Percentiles rank a stretch among this genome's conserved stretches.
Evolutionary conservation across 768 basidiomycete genomes (phyloP).

Genomic region (Mrakia frigida): DNA sequence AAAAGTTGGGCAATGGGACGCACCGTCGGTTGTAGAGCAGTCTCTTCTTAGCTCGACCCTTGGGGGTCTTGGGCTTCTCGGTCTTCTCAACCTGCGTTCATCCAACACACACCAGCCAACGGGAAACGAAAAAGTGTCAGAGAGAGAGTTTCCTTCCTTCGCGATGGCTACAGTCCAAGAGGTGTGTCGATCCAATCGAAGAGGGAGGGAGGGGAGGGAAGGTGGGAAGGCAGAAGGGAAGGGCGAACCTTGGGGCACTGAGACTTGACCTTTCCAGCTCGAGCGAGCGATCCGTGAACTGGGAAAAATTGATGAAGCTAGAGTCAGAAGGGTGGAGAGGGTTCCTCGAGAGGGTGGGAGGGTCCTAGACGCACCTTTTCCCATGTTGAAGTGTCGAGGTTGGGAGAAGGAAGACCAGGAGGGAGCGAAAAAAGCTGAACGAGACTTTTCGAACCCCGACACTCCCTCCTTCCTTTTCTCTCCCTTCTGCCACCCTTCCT

Average conservation of each 20-base stretch:
- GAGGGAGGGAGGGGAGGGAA: not conserved
- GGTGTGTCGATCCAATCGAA: not conserved
- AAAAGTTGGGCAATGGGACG: not conserved
- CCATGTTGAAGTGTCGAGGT: not conserved
- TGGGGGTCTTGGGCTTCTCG: slow-evolving; percentile 98
- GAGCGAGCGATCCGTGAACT: slow-evolving; percentile 98
- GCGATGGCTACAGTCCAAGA: not conserved
- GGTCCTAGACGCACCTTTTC: not conserved
- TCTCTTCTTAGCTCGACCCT: slow-evolving; percentile 96
- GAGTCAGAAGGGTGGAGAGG: not conserved
- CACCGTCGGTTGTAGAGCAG: slow-evolving; percentile 87
- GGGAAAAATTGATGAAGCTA: not conserved
- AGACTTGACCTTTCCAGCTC: slow-evolving; percentile 98
- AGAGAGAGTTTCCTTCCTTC: not conserved
- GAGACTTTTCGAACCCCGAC: too few relatives aligned
- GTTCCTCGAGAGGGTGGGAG: not conserved
- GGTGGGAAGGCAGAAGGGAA: not conserved
- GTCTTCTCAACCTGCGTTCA: slow-evolving; percentile 72
- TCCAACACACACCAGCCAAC: not conserved
- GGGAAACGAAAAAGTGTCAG: not conserved
- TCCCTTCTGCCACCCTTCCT: not conserved
- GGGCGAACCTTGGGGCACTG: slow-evolving; percentile 46
- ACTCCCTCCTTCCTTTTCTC: not conserved
- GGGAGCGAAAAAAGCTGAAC: too few relatives aligned
- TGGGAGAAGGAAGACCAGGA: not conserved